These are phyloP conservation scores for Epichloe uncinata DNA, from an alignment of 2,329 filamentous ascomycete genomes.

Conservation along the genomic window DNA sequence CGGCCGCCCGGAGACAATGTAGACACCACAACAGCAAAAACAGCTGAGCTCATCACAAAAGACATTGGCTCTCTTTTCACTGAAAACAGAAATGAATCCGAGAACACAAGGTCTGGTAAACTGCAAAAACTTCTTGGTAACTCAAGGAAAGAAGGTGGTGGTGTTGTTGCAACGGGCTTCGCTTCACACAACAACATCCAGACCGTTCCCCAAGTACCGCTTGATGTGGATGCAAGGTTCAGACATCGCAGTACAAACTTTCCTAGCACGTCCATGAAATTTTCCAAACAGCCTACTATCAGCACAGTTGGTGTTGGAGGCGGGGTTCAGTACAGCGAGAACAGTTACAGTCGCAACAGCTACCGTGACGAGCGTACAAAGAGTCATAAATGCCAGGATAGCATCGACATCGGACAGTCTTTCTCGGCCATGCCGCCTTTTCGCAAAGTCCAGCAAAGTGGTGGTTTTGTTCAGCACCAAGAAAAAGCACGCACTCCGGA, in stretches of 20 bases:
- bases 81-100: neutral
- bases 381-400: slow-evolving; percentile 2
- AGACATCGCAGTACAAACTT: slow-evolving; percentile 21
- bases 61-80: neutral
- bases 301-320: slow-evolving; percentile 35
- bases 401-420: neutral
- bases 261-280: slow-evolving; percentile 22
- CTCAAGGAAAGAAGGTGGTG: neutral
- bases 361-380: neutral
- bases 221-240: slow-evolving; percentile 22
- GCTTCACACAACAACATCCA: slow-evolving; percentile 5
- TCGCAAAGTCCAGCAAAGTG: too few relatives aligned
- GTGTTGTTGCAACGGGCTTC: neutral
- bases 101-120: slow-evolving; percentile 7
- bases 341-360: neutral
- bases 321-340: slow-evolving; percentile 12
- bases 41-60: neutral
- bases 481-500: too few relatives aligned
- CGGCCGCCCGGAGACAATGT: neutral
- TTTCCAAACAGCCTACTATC: slow-evolving; percentile 24
- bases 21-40: neutral
- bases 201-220: slow-evolving; percentile 23
- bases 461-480: too few relatives aligned
- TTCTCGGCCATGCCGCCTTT: too few relatives aligned
- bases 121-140: slow-evolving; percentile 1